These are phyloP conservation scores for Trichoderma lentiforme DNA, from an alignment of 2,329 filamentous ascomycete genomes.

Conservation along the genomic window DNA sequence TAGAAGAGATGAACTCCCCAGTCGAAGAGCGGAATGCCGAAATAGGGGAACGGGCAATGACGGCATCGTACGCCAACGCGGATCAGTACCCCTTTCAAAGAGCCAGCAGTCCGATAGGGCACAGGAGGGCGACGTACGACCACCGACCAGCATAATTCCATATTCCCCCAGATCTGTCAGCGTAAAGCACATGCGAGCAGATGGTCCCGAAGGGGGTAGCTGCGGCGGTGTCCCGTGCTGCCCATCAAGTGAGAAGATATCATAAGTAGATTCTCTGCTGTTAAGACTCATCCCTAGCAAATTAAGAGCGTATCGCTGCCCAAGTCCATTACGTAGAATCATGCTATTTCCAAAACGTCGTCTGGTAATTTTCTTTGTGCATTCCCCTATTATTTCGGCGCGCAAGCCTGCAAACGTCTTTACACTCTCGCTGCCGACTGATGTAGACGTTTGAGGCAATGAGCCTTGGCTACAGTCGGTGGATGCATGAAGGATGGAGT, in stretches of 20 bases:
- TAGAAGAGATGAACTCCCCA: constrained; percentile 48
- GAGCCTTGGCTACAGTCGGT: constrained; percentile 16
- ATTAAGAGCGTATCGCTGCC: constrained; percentile 44
- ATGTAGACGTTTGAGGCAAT: background rate
- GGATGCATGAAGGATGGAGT: constrained; percentile 69
- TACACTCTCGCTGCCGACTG: background rate
- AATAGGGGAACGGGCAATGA: constrained; percentile 70
- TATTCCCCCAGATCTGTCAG: constrained; percentile 60
- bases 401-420: background rate
- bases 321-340: constrained; percentile 35
- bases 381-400: constrained; percentile 19
- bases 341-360: constrained; percentile 61
- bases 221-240: constrained; percentile 22
- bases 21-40: constrained; percentile 63
- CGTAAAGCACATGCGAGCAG: constrained; percentile 68
- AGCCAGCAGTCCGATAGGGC: constrained; percentile 75
- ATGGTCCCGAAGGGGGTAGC: constrained; percentile 31
- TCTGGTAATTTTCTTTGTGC: constrained; percentile 28
- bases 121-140: constrained; percentile 70
- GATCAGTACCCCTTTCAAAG: constrained; percentile 48
- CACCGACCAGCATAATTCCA: constrained; percentile 67
- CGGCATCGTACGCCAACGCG: constrained; percentile 60
- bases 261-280: constrained; percentile 47
- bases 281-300: constrained; percentile 45
- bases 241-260: constrained; percentile 42